Conservation (phyloP, 139 green algal species). For the Chlorella sp. region DNA sequence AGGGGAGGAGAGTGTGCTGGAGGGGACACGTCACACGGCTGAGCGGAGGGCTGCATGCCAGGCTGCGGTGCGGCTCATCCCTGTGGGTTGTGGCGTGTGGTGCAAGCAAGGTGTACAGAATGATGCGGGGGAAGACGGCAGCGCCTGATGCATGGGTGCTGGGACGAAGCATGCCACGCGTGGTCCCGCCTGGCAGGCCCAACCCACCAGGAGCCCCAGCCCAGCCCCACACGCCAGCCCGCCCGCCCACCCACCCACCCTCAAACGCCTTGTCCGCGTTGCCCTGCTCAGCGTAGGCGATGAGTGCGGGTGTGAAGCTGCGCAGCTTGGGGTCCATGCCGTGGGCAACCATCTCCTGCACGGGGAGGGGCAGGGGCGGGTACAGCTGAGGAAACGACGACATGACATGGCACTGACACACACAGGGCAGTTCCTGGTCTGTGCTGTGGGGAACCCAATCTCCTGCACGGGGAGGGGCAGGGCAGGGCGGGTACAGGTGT, state of each 20-base stretch:
- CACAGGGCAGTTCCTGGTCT: too few species aligned
- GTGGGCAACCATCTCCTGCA: slow-evolving; percentile 32
- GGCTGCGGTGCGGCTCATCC: too few species aligned
- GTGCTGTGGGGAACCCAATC: neutral
- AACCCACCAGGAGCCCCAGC: neutral
- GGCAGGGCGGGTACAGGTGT: neutral
- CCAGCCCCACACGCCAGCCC: neutral
- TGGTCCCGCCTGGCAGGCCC: too few species aligned
- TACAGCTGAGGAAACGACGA: neutral
- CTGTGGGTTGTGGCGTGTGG: too few species aligned
- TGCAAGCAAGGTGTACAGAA: neutral
- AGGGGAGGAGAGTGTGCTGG: too few species aligned
- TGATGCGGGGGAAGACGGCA: neutral
- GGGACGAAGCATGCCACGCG: too few species aligned
- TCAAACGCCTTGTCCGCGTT: slow-evolving; percentile 43
- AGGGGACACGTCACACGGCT: too few species aligned
- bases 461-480: neutral
- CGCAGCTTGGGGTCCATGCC: slow-evolving; percentile 47
- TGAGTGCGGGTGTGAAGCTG: slow-evolving; percentile 61
- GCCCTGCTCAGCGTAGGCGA: slow-evolving; percentile 51
- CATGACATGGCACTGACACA: neutral
- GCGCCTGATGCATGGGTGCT: neutral
- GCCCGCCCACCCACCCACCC: neutral
- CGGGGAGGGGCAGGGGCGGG: neutral
- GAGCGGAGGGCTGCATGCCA: neutral